Conservation (phyloP, 1,284 basidiomycete species). For the Moniliella sp. region DNA sequence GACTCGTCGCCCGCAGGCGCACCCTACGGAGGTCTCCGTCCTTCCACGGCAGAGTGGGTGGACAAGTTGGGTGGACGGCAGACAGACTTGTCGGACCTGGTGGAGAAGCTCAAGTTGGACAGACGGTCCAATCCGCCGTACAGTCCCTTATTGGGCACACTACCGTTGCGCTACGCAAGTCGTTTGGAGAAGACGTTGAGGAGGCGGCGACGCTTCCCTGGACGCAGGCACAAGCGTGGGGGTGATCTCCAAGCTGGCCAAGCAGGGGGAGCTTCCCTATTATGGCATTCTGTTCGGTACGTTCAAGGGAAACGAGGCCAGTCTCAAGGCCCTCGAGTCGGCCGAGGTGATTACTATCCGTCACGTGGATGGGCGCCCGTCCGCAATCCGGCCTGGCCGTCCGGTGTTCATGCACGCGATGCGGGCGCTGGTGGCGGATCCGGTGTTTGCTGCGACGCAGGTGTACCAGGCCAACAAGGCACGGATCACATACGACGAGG, state of each 20-base stretch:
- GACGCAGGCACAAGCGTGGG: slow-evolving; percentile 72
- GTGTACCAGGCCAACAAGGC: slow-evolving; percentile 41
- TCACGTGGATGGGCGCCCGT: slow-evolving; percentile 62
- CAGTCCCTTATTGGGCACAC: slow-evolving; percentile 43
- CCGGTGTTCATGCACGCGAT: slow-evolving; percentile 74
- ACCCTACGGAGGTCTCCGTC: slow-evolving; percentile 5
- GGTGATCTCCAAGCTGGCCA: slow-evolving; percentile 53
- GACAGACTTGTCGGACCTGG: slow-evolving; percentile 17
- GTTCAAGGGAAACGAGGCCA: slow-evolving; percentile 70
- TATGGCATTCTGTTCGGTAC: slow-evolving; percentile 60
- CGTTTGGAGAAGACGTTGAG: slow-evolving; percentile 68
- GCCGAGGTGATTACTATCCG: slow-evolving; percentile 65
- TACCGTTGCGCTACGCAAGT: slow-evolving; percentile 65
- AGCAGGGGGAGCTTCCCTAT: slow-evolving; percentile 53
- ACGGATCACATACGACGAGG: slow-evolving; percentile 47
- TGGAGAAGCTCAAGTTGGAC: slow-evolving; percentile 19
- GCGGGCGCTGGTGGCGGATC: slow-evolving; percentile 53
- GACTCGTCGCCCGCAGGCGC: no score
- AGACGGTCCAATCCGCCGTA: slow-evolving; percentile 15
- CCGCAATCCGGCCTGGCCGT: slow-evolving; percentile 63
- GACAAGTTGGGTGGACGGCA: slow-evolving; percentile 26
- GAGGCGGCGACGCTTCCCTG: slow-evolving; percentile 64
- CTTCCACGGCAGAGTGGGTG: slow-evolving; percentile 14
- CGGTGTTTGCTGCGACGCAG: slow-evolving; percentile 57
- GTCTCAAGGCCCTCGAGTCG: slow-evolving; percentile 65